A percentile compares a stretch with the other conserved stretches of the same genome.
These are phyloP conservation scores for Candida ortonii DNA, from an alignment of 805 yeast species.

Conservation along the genomic window DNA sequence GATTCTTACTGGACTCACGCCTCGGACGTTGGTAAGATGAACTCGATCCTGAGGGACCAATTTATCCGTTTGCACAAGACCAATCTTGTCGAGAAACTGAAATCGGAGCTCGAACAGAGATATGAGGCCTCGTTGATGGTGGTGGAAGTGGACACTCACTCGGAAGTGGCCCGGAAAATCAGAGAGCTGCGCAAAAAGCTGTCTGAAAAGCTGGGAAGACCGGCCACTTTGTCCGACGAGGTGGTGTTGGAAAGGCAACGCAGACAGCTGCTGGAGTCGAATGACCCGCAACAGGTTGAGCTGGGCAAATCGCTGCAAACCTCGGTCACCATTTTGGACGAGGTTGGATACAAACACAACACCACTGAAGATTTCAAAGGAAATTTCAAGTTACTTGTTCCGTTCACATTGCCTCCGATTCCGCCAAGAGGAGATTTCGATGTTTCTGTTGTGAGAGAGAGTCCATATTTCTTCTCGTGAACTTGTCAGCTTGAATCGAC, in stretches of 20 bases:
- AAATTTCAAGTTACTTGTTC: constrained; percentile 51
- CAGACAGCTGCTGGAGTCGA: constrained; percentile 50
- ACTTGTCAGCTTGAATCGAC: no score
- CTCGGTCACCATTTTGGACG: constrained; percentile 57
- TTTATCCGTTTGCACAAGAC: constrained; percentile 76
- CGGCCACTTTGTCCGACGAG: constrained; percentile 68
- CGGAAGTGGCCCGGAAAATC: constrained; percentile 51
- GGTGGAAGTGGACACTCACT: constrained; percentile 49
- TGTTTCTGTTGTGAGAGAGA: constrained; percentile 64
- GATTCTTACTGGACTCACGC: constrained; percentile 99
- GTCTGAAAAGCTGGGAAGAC: constrained; percentile 48
- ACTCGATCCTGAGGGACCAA: constrained; percentile 64
- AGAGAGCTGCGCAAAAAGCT: constrained; percentile 46
- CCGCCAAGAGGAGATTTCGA: constrained; percentile 85
- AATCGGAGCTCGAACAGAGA: constrained; percentile 76
- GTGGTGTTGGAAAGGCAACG: constrained; percentile 67
- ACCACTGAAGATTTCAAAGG: constrained; percentile 20
- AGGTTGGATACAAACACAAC: constrained; percentile 20
- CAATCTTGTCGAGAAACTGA: constrained; percentile 66
- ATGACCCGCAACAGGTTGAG: constrained; percentile 45
- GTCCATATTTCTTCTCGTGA: constrained; percentile 71
- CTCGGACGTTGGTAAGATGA: constrained; percentile 71
- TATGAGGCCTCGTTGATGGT: constrained; percentile 69
- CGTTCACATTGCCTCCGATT: constrained; percentile 65
- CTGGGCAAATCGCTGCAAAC: constrained; percentile 60